phyloP scores from a whole-genome alignment of 2,329 filamentous ascomycete species.

The Colletotrichum phormii region DNA sequence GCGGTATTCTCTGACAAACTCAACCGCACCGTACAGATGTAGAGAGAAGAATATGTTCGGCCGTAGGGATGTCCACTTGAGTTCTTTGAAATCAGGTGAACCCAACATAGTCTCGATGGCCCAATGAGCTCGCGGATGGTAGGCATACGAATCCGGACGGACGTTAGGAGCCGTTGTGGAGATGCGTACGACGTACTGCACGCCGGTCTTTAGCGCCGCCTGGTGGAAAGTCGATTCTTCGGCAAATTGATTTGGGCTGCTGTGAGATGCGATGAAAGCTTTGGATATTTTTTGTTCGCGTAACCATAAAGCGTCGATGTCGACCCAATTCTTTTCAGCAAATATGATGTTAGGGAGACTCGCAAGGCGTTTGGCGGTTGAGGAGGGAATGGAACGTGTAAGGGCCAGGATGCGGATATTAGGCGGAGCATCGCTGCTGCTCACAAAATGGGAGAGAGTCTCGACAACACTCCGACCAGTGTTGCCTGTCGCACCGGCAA shows the following conservation, averaged over 20 bases:
- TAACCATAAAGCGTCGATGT: constrained; percentile 55
- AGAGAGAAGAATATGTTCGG: constrained; percentile 43
- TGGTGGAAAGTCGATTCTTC: constrained; percentile 53
- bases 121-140: constrained; percentile 53
- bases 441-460: background rate
- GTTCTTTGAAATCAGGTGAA: constrained; percentile 47
- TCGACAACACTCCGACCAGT: background rate
- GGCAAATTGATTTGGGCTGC: constrained; percentile 50
- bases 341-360: constrained; percentile 48
- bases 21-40: constrained; percentile 40
- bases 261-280: constrained; percentile 54
- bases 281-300: constrained; percentile 47
- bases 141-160: constrained; percentile 46
- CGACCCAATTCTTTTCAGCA: constrained; percentile 49
- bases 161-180: constrained; percentile 52
- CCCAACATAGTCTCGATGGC: constrained; percentile 52
- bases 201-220: constrained; percentile 47
- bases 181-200: constrained; percentile 56
- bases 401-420: constrained; percentile 37
- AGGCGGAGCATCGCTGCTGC: background rate
- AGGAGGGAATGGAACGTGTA: constrained; percentile 34
- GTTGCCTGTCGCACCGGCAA: background rate
- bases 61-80: constrained; percentile 55
- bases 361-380: constrained; percentile 44
- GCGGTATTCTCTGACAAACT: constrained; percentile 48